Evolutionary conservation across 108 stramenopile species (phyloP).

Genomic region (Cylindrotheca fusiformis): DNA sequence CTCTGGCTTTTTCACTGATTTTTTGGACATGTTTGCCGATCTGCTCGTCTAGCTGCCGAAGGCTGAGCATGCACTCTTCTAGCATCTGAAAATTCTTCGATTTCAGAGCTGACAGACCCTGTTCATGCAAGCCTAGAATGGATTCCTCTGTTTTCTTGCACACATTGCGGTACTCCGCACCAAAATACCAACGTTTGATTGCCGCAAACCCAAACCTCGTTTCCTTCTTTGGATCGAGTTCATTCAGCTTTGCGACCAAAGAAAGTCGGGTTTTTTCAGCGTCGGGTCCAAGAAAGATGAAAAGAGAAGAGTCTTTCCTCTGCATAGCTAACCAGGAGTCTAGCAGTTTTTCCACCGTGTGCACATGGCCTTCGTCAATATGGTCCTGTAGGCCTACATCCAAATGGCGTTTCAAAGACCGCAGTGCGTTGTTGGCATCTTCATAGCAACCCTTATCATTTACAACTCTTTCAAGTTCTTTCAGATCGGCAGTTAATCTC

Average conservation of each 20-base stretch:
- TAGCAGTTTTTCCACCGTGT: background rate
- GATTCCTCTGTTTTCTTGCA: background rate
- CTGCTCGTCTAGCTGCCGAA: slow-evolving; percentile 24
- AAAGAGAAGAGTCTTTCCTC: no score
- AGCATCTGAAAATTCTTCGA: slow-evolving; percentile 25
- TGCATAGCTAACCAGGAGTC: no score
- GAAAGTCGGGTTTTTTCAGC: background rate
- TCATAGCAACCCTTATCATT: slow-evolving; percentile 29
- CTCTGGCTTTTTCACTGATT: slow-evolving; percentile 6
- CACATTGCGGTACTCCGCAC: background rate
- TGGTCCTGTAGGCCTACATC: slow-evolving; percentile 14
- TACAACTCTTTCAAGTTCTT: slow-evolving; percentile 5
- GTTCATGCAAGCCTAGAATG: slow-evolving; percentile 1
- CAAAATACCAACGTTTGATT: background rate
- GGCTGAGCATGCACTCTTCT: slow-evolving; percentile 32
- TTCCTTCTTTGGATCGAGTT: background rate
- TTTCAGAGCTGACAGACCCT: slow-evolving; percentile 26
- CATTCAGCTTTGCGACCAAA: background rate
- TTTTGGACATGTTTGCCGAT: slow-evolving; percentile 29
- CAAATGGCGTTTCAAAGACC: slow-evolving; percentile 6
- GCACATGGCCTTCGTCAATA: background rate
- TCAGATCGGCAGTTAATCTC: slow-evolving; percentile 8
- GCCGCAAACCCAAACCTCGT: background rate
- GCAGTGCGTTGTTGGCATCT: slow-evolving; percentile 26
- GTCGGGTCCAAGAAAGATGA: no score